These are phyloP conservation scores for Aspergillus diversus DNA, from an alignment of 495 filamentous ascomycete species.

Conservation along the genomic window DNA sequence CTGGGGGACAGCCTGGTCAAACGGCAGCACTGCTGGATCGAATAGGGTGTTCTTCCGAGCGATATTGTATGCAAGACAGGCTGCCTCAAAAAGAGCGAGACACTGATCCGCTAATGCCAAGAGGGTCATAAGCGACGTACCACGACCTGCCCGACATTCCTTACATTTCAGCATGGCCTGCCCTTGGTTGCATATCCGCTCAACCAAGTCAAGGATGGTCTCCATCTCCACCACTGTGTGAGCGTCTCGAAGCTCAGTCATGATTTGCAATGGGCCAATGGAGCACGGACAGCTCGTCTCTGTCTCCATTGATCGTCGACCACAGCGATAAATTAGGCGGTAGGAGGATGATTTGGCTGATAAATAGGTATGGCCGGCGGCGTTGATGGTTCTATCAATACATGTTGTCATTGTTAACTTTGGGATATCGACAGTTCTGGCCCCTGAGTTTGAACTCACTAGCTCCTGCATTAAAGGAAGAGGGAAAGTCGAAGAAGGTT, in stretches of 20 bases:
- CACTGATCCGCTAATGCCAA: conserved; percentile 33
- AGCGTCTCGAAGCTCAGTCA: conserved; percentile 32
- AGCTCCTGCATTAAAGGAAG: not conserved
- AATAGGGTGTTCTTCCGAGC: conserved; percentile 31
- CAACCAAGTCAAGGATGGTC: conserved; percentile 31
- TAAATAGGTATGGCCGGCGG: conserved; percentile 1
- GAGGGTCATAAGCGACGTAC: conserved; percentile 29
- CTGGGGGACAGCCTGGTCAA: conserved; percentile 29
- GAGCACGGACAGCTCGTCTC: conserved; percentile 32
- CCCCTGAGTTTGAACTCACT: conserved; percentile 5
- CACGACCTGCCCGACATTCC: conserved; percentile 27
- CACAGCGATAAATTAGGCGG: not conserved
- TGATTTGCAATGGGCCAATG: conserved; percentile 28
- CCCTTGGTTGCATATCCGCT: conserved; percentile 34
- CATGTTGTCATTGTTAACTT: conserved; percentile 12
- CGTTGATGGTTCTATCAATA: not conserved
- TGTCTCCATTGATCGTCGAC: conserved; percentile 19
- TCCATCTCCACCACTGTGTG: conserved; percentile 35
- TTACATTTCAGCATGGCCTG: conserved; percentile 32
- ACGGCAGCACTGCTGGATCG: conserved; percentile 27
- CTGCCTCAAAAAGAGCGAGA: conserved; percentile 36
- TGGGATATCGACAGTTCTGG: conserved; percentile 1
- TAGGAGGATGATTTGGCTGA: not conserved
- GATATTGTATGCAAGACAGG: conserved; percentile 36
- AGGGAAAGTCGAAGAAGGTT: conserved; percentile 11